phyloP scores from a whole-genome alignment of 177 flowering plant genomes.

The Vitis hybrid region DNA sequence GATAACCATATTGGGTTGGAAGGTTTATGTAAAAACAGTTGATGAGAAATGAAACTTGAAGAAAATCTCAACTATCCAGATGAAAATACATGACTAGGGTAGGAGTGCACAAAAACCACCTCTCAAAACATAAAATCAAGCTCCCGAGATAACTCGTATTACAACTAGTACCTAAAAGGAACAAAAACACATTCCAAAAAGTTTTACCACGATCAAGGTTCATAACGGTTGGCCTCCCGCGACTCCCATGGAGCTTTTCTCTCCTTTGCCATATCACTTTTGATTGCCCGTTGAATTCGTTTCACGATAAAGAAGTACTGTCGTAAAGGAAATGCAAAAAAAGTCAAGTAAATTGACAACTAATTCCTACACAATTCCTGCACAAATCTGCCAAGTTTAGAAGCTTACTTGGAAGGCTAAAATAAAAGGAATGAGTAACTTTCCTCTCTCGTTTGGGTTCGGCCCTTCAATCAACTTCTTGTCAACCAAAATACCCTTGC shows the following conservation, averaged over 20 bases:
- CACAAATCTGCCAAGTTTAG: background rate
- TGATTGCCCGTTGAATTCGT: slow-evolving; percentile 51
- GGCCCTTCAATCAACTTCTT: slow-evolving; percentile 87
- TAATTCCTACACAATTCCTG: background rate
- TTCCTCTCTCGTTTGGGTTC: slow-evolving; percentile 75
- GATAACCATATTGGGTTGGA: no score
- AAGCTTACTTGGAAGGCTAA: slow-evolving; percentile 65
- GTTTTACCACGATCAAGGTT: no score
- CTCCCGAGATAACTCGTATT: no score
- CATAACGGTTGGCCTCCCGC: slow-evolving; percentile 35
- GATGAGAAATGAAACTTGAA: no score
- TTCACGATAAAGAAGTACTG: slow-evolving; percentile 69
- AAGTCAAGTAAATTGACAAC: background rate
- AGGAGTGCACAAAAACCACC: no score
- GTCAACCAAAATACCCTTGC: slow-evolving; percentile 64
- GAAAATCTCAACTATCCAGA: no score
- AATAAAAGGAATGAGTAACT: slow-evolving; percentile 68
- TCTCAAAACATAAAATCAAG: no score
- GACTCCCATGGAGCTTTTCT: slow-evolving; percentile 55
- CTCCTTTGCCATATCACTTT: slow-evolving; percentile 49
- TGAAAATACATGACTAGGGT: no score
- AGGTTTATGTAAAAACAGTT: no score
- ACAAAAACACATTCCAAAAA: no score
- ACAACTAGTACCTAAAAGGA: no score
- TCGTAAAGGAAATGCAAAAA: slow-evolving; percentile 8